A percentile compares a stretch with the other conserved stretches of the same genome.
Conservation (phyloP, 805 yeast species). For the Candida odintsovae region DNA sequence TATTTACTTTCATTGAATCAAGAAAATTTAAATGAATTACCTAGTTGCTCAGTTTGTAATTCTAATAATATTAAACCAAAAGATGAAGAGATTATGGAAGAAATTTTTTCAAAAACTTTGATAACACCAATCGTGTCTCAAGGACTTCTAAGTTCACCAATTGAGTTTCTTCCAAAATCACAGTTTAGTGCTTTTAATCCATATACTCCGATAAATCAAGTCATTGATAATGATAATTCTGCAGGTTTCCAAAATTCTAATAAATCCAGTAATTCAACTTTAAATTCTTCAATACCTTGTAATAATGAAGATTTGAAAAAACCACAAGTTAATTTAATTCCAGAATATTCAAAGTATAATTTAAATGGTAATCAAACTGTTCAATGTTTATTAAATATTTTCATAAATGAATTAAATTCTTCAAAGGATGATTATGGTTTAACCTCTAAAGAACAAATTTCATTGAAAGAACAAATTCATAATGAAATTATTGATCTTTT, state of each 20-base stretch:
- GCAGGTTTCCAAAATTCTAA: conserved; percentile 11
- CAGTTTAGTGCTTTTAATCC: conserved; percentile 16
- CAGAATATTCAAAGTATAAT: conserved; percentile 19
- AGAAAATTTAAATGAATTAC: conserved; percentile 13
- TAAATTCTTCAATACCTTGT: conserved; percentile 2
- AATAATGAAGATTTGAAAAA: conserved; percentile 11
- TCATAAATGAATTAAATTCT: conserved; percentile 13
- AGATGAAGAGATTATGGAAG: conserved; percentile 24
- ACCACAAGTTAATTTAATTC: conserved; percentile 16
- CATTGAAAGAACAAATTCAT: conserved; percentile 11
- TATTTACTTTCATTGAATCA: conserved; percentile 26
- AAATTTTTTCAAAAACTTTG: conserved; percentile 14
- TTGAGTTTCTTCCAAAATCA: conserved; percentile 7
- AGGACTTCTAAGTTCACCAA: neutral
- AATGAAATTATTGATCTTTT: conserved; percentile 5
- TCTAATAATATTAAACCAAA: conserved; percentile 18
- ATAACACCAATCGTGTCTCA: neutral
- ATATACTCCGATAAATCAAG: conserved; percentile 19
- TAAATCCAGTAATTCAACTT: neutral
- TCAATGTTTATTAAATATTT: conserved; percentile 12
- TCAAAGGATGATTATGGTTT: neutral
- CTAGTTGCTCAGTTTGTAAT: conserved; percentile 25
- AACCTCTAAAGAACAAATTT: neutral
- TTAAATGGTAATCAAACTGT: conserved; percentile 8
- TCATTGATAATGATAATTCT: conserved; percentile 13